phyloP scores from a whole-genome alignment of 352 stramenopile genomes.

The Phytophthora brassicae region DNA sequence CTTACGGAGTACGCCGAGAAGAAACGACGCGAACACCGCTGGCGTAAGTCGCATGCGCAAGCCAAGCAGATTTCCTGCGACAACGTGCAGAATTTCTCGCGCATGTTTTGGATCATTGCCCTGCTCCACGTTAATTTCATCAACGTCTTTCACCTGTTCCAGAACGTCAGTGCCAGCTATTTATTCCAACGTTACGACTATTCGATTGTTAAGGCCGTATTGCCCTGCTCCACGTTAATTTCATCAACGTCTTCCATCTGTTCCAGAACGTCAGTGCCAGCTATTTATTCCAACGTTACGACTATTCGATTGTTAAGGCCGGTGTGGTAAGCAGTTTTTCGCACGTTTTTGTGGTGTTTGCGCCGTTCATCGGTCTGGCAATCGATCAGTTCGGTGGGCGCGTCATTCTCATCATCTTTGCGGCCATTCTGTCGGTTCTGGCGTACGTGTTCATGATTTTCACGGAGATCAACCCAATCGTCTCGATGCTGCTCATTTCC shows the following conservation, averaged over 20 bases:
- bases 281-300: slow-evolving; percentile 85
- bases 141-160: slow-evolving; percentile 91
- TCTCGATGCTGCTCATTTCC: slow-evolving; percentile 88
- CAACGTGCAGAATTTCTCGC: slow-evolving; percentile 70
- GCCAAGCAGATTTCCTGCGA: slow-evolving; percentile 57
- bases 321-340: slow-evolving; percentile 80
- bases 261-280: slow-evolving; percentile 91
- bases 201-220: slow-evolving; percentile 85
- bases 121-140: slow-evolving; percentile 89
- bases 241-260: slow-evolving; percentile 91
- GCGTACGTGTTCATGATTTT: slow-evolving; percentile 88
- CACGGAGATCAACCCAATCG: slow-evolving; percentile 68
- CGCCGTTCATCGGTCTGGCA: slow-evolving; percentile 84
- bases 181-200: slow-evolving; percentile 87
- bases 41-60: slow-evolving; percentile 33
- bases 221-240: slow-evolving; percentile 90
- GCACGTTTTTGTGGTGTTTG: slow-evolving; percentile 83
- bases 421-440: slow-evolving; percentile 70
- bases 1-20: slow-evolving; percentile 70
- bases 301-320: slow-evolving; percentile 85
- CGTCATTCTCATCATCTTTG: slow-evolving; percentile 76
- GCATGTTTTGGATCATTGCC: slow-evolving; percentile 87
- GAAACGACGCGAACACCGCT: slow-evolving; percentile 58
- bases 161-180: slow-evolving; percentile 89
- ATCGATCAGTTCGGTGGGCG: slow-evolving; percentile 90